phyloP scores from a whole-genome alignment of 208 protist genomes.

The Wallacemonas sp. region DNA sequence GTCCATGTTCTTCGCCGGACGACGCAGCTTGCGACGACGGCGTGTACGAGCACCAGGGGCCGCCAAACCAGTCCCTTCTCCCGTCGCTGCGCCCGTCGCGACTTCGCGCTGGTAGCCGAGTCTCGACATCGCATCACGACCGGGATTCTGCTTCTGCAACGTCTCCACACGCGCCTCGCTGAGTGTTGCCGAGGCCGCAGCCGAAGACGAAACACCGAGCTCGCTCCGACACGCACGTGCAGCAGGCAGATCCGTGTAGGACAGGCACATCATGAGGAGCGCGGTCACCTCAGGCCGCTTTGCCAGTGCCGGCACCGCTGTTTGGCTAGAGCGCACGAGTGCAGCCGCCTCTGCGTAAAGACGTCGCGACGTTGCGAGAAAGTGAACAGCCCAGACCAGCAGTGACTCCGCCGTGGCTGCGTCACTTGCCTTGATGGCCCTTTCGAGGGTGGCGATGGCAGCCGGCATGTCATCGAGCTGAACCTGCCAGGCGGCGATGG shows the following conservation, averaged over 20 bases:
- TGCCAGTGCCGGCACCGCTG: slow-evolving; percentile 21
- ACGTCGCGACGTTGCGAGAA: slow-evolving; percentile 29
- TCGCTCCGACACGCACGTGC: slow-evolving; percentile 20
- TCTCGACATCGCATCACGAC: slow-evolving; percentile 43
- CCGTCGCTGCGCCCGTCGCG: slow-evolving; percentile 10
- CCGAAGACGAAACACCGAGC: slow-evolving; percentile 7
- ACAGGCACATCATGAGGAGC: slow-evolving; percentile 54
- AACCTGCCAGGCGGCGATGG: slow-evolving; percentile 53
- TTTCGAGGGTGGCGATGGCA: slow-evolving; percentile 3
- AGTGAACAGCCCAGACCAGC: slow-evolving; percentile 64
- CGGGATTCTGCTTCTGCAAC: slow-evolving; percentile 37
- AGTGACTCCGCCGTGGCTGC: slow-evolving; percentile 32
- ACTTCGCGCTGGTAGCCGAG: slow-evolving; percentile 58
- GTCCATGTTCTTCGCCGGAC: slow-evolving; percentile 68
- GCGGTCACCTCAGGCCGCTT: slow-evolving; percentile 37
- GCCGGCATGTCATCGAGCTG: slow-evolving; percentile 40
- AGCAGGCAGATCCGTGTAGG: slow-evolving; percentile 47
- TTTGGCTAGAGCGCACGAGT: slow-evolving; percentile 38
- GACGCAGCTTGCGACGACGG: slow-evolving; percentile 38
- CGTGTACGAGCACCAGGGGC: slow-evolving; percentile 15
- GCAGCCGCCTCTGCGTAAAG: slow-evolving; percentile 40
- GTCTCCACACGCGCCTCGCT: slow-evolving; percentile 18
- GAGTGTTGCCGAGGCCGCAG: background rate
- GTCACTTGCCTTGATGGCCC: slow-evolving; percentile 12
- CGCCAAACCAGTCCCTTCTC: slow-evolving; percentile 10